Conservation (phyloP, 306 rosid genomes). For the Delonix regia region DNA sequence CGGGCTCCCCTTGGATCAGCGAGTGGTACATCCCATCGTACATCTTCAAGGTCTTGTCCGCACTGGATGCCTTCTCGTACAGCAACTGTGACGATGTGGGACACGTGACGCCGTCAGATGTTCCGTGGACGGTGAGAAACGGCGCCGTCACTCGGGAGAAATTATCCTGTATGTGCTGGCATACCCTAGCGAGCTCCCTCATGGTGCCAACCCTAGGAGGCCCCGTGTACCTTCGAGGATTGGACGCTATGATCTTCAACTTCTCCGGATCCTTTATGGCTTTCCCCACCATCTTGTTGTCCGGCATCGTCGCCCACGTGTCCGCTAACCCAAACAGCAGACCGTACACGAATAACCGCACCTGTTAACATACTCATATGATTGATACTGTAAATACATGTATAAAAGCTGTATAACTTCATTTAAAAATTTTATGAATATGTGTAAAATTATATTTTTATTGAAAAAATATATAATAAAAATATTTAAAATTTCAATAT, state of each 20-base stretch:
- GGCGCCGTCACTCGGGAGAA: slow-evolving; percentile 75
- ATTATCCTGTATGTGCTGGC: slow-evolving; percentile 79
- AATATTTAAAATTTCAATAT: too few species aligned
- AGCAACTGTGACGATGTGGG: slow-evolving; percentile 77
- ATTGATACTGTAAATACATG: too few species aligned
- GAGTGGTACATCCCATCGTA: slow-evolving; percentile 98
- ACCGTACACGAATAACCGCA: slow-evolving; percentile 66
- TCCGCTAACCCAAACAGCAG: slow-evolving; percentile 83
- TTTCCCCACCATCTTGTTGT: slow-evolving; percentile 90
- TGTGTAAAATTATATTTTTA: too few species aligned
- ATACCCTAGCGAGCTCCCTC: slow-evolving; percentile 85
- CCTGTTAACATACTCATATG: not conserved
- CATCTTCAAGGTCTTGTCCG: slow-evolving; percentile 83
- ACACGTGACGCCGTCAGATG: slow-evolving; percentile 82
- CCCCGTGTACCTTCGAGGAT: slow-evolving; percentile 88
- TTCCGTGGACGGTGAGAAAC: slow-evolving; percentile 84
- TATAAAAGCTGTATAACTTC: too few species aligned
- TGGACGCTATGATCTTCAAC: slow-evolving; percentile 77
- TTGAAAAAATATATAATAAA: too few species aligned
- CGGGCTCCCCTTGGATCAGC: slow-evolving; percentile 87
- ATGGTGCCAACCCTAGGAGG: slow-evolving; percentile 94
- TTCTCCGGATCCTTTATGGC: slow-evolving; percentile 83
- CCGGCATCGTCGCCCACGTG: slow-evolving; percentile 97
- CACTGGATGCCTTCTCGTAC: slow-evolving; percentile 75
- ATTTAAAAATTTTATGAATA: too few species aligned